phyloP scores from a whole-genome alignment of 2,329 filamentous ascomycete species.

The Alternaria triticimaculans region DNA sequence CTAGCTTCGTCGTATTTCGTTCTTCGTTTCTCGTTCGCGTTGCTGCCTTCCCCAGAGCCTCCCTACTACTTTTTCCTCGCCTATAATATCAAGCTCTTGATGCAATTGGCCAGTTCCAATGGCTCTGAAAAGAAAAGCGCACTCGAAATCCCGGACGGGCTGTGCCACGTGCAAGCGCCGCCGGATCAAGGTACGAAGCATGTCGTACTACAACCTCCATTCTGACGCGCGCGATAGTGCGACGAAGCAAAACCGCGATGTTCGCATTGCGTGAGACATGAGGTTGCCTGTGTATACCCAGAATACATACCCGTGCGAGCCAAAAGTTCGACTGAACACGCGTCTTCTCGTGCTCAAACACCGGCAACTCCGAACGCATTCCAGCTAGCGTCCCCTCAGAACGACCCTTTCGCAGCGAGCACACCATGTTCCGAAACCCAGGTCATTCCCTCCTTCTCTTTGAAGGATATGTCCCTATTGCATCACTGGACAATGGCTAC shows the following conservation, averaged over 20 bases:
- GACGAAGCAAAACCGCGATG: constrained; percentile 22
- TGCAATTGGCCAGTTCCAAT: neutral
- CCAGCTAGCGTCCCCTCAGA: neutral
- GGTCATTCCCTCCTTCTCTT: constrained; percentile 1
- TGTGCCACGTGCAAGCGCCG: constrained; percentile 28
- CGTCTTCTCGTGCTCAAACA: neutral
- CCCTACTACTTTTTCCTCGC: neutral
- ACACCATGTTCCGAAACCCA: neutral
- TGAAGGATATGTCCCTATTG: constrained; percentile 24
- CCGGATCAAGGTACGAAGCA: constrained; percentile 25
- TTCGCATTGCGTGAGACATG: constrained; percentile 18
- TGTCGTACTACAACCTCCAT: neutral
- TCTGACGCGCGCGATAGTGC: constrained; percentile 13
- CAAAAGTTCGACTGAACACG: neutral
- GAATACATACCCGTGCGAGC: neutral
- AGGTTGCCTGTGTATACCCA: constrained; percentile 12
- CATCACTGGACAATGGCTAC: constrained; percentile 28
- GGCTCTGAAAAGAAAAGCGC: constrained; percentile 16
- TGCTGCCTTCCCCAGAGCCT: neutral
- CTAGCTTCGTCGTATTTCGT: constrained; percentile 13
- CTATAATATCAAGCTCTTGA: neutral
- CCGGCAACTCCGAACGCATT: neutral
- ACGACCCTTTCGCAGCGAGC: neutral
- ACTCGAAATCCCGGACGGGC: constrained; percentile 25
- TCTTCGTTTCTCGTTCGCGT: constrained; percentile 6